Conservation (phyloP, 1,284 basidiomycete species). For the Inonotus hispidus region DNA sequence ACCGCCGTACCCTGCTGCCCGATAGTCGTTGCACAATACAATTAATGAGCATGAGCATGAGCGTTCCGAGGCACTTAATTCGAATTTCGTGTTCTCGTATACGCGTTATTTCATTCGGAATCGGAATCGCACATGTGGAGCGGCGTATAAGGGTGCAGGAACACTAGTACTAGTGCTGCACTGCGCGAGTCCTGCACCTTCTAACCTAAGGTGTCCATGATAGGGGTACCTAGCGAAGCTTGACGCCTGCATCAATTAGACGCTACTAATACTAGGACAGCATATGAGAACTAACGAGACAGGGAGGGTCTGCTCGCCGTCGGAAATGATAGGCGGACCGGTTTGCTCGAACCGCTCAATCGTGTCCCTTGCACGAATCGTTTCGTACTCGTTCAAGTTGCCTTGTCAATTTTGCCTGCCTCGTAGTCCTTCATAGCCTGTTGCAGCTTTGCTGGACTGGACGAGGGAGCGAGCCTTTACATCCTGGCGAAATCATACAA, state of each 20-base stretch:
- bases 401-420: slow-evolving; percentile 20
- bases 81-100: no score
- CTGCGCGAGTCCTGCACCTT: slow-evolving; percentile 22
- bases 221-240: slow-evolving; percentile 23
- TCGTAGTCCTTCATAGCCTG: slow-evolving; percentile 22
- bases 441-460: slow-evolving; percentile 20
- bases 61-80: no score
- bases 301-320: slow-evolving; percentile 25
- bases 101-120: no score
- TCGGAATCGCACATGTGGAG: no score
- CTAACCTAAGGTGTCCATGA: slow-evolving; percentile 21
- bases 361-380: slow-evolving; percentile 19
- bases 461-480: slow-evolving; percentile 14
- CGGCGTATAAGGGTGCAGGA: no score
- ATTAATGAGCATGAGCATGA: no score
- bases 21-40: no score
- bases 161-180: no score
- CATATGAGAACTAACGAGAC: no score
- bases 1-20: no score
- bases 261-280: no score
- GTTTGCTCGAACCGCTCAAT: slow-evolving; percentile 20
- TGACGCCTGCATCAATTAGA: background rate
- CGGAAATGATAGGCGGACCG: slow-evolving; percentile 20
- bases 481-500: no score
- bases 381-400: slow-evolving; percentile 20